Conservation (phyloP, 2,329 filamentous ascomycete species). For the Colletotrichum cuscutae region DNA sequence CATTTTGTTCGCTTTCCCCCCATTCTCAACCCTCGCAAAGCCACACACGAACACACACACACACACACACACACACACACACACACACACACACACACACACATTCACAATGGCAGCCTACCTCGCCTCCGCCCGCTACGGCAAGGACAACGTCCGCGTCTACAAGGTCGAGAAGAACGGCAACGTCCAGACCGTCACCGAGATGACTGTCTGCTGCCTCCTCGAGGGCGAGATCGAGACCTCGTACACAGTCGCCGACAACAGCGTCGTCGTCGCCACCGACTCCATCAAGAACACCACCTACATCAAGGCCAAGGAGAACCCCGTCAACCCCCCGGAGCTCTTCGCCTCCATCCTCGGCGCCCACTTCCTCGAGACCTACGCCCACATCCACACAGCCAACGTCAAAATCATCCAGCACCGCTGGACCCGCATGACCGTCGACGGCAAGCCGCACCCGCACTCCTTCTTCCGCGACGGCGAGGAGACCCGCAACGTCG, state of each 20-base stretch:
- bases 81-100: constrained; percentile 4
- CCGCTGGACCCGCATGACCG: constrained; percentile 88
- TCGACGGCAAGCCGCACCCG: constrained; percentile 91
- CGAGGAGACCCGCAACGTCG: constrained; percentile 85
- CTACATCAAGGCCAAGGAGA: constrained; percentile 94
- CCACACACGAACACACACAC: not conserved
- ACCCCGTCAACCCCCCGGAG: constrained; percentile 92
- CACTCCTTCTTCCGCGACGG: constrained; percentile 95
- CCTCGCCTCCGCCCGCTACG: constrained; percentile 77
- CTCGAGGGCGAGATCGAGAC: constrained; percentile 91
- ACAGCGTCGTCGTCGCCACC: constrained; percentile 93
- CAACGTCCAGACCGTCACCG: constrained; percentile 85
- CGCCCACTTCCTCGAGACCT: constrained; percentile 88
- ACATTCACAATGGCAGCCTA: constrained; percentile 53
- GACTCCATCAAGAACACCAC: constrained; percentile 98
- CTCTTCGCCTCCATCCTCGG: constrained; percentile 88
- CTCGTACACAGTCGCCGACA: constrained; percentile 93
- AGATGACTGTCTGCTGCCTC: constrained; percentile 94
- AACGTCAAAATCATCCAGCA: constrained; percentile 86
- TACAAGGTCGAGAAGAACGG: constrained; percentile 91
- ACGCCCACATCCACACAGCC: constrained; percentile 87
- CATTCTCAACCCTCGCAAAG: not conserved
- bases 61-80: constrained; percentile 11
- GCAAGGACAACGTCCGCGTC: constrained; percentile 98
- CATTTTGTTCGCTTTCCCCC: not conserved